Percentiles rank a stretch among this genome's conserved stretches.
These are phyloP conservation scores for Saccharomyces hybrid DNA, from an alignment of 1,139 yeast genomes.

Conservation along the genomic window DNA sequence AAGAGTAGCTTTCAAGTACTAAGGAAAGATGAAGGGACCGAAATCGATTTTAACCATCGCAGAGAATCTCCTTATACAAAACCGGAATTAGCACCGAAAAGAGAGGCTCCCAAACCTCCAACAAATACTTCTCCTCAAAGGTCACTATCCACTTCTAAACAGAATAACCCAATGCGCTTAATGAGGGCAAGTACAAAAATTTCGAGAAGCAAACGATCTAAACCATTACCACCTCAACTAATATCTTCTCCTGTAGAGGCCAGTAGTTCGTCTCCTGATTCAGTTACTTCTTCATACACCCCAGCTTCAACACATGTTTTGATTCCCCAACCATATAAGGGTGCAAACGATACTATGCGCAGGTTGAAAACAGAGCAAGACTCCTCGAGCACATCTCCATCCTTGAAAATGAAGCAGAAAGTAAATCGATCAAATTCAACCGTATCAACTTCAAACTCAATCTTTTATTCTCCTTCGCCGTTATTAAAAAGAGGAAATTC, in stretches of 20 bases:
- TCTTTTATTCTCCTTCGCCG: conserved; percentile 36
- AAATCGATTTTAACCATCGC: conserved; percentile 75
- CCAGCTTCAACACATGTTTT: conserved; percentile 37
- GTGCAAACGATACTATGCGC: conserved; percentile 23
- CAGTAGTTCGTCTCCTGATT: conserved; percentile 15
- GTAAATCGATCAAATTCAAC: conserved; percentile 24
- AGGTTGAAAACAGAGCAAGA: conserved; percentile 14
- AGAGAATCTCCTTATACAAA: conserved; percentile 62
- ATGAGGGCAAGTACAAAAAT: conserved; percentile 16
- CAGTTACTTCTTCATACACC: conserved; percentile 32
- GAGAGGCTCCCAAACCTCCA: conserved; percentile 62
- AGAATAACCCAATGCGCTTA: conserved; percentile 9
- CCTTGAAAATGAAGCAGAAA: conserved; percentile 14
- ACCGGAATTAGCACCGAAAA: conserved; percentile 47
- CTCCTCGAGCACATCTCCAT: conserved; percentile 12
- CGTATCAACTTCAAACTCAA: conserved; percentile 18
- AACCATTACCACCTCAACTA: conserved; percentile 18
- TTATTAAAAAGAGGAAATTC: conserved; percentile 48
- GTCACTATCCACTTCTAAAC: conserved; percentile 12
- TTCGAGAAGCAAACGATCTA: conserved; percentile 10
- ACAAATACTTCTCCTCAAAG: conserved; percentile 34
- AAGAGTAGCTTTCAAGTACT: conserved; percentile 48
- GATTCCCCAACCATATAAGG: conserved; percentile 38
- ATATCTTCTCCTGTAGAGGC: conserved; percentile 7
- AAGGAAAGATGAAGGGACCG: conserved; percentile 52